Evolutionary conservation across 164 flowering plant species (phyloP).

Genomic region (Paratinospora sagittata): DNA sequence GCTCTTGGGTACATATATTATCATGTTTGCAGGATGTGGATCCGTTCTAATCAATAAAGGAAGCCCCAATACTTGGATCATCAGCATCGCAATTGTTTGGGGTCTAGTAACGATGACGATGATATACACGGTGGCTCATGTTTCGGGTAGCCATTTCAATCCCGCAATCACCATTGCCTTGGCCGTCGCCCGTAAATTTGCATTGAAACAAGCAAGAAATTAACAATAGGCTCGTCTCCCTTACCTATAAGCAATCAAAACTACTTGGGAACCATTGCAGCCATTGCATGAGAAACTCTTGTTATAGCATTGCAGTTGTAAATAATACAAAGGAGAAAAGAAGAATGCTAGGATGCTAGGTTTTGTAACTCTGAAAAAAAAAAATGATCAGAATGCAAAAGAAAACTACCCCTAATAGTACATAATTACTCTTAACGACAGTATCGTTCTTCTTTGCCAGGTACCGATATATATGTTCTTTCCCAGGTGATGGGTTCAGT

Average conservation of each 20-base stretch:
- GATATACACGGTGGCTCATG: constrained; percentile 41
- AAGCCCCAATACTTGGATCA: no score
- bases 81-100: constrained; percentile 41
- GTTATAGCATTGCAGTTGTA: no score
- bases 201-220: constrained; percentile 32
- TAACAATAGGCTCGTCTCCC: neutral
- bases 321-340: no score
- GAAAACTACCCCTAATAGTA: no score
- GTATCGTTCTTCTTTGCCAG: no score
- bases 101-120: constrained; percentile 26
- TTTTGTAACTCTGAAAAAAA: no score
- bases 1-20: constrained; percentile 3
- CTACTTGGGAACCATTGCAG: neutral
- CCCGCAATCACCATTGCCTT: constrained; percentile 58
- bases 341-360: no score
- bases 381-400: no score
- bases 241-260: neutral
- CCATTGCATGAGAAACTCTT: no score
- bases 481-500: no score
- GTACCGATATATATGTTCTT: no score
- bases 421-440: no score
- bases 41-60: neutral
- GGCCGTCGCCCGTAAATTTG: constrained; percentile 31
- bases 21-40: constrained; percentile 8
- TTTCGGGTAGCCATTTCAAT: constrained; percentile 52